Evolutionary conservation across 495 filamentous ascomycete species (phyloP), one percentile per base, ranked within the genome.

Genomic region (Neurospora intermedia): DNA sequence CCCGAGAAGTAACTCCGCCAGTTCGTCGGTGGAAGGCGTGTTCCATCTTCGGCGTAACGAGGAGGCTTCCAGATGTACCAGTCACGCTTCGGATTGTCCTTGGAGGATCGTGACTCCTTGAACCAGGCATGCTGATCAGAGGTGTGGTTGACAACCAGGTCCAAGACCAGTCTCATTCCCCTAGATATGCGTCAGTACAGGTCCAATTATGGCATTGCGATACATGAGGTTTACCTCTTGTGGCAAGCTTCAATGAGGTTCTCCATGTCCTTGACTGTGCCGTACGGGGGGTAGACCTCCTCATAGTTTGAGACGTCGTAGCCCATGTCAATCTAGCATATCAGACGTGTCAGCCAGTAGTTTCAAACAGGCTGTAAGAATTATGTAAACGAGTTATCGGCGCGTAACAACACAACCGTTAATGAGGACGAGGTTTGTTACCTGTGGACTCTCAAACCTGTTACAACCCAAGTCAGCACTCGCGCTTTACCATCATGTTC

Each of bases 61-160:
- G 89, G 82, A 13, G 86, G 85, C 75, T 86, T 88, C 91, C 91
- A 93, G 75, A 93, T 87, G 76, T 94, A 93, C 88, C 89, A 93
- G 77, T 92, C 86, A 1, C 89, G 82, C 77, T 91, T 93, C 46
- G 87, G 80, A 73, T 85, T 90, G 70, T 87, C 82, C 74, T 84
- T 89, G 23, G 87, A 89, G 20, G 84, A 86, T 66, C 88, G 83
- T 8, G 90, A 91, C 71, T 92, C 85, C 75, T 88, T 83, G 80
- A 94, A 94, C 91, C 92, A 94, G 40, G 85, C 85, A 75, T 93
- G 90, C 81, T 93, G 85, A 73, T 92, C 88, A n/a, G 87, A 90
- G n/a, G 90, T 93, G 79, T 94, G 92, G 75, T 94, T 94, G 45
- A 93, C 87, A 0, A 94, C 91, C 31, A 93, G 80, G 78, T 94